These are phyloP conservation scores for Botrytis byssoidea DNA, from an alignment of 2,329 filamentous ascomycete species.

Conservation along the genomic window DNA sequence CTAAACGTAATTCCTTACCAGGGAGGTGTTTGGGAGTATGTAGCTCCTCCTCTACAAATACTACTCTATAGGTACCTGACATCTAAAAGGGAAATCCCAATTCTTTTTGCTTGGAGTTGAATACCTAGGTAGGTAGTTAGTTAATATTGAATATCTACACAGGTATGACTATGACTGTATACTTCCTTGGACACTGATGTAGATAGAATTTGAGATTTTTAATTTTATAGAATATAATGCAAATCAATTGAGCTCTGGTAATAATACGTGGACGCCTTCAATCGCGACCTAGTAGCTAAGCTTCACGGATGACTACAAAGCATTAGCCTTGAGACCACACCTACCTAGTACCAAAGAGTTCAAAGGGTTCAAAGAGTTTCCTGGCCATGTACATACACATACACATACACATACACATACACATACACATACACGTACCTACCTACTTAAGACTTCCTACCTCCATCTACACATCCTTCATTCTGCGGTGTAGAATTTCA, in stretches of 20 bases:
- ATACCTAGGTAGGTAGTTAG: too few relatives aligned
- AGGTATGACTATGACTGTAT: too few relatives aligned
- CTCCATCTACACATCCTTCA: background rate
- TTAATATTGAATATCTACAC: background rate
- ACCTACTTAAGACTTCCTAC: too few relatives aligned
- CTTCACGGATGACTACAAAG: background rate
- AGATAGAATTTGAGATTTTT: too few relatives aligned
- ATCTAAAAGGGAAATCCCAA: background rate
- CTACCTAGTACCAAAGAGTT: background rate
- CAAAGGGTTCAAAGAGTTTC: background rate
- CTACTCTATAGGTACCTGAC: background rate
- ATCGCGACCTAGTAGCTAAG: background rate
- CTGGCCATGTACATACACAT: background rate
- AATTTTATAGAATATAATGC: background rate
- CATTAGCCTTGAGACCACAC: background rate
- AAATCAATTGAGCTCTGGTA: background rate
- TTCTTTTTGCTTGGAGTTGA: background rate
- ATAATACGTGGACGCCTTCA: too few relatives aligned
- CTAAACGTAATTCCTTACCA: slow-evolving; percentile 19
- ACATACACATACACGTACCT: too few relatives aligned
- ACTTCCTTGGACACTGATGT: background rate
- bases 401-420: too few relatives aligned
- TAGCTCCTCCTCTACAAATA: too few relatives aligned
- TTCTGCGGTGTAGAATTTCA: background rate
- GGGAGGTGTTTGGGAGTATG: background rate